These are phyloP conservation scores for Nothomitra cinnamomea DNA, from an alignment of 2,329 filamentous ascomycete species.

Conservation along the genomic window DNA sequence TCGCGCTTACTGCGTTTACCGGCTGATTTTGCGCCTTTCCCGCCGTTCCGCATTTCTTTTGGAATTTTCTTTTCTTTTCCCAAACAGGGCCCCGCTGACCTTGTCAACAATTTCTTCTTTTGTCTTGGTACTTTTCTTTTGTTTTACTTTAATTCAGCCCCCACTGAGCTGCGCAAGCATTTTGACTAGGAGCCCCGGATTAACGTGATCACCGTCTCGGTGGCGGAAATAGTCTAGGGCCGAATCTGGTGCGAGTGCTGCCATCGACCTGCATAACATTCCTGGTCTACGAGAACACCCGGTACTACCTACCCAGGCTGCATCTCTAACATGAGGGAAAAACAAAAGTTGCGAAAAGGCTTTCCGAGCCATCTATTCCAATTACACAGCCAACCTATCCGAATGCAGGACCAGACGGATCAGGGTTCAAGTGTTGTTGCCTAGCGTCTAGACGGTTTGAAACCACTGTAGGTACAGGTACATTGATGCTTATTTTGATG, in stretches of 20 bases:
- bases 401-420: too few species aligned
- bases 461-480: too few species aligned
- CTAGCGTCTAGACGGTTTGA: too few species aligned
- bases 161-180: neutral
- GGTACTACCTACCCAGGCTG: conserved; percentile 33
- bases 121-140: conserved; percentile 4
- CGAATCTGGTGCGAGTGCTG: conserved; percentile 78
- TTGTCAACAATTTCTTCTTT: neutral
- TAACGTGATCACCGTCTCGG: neutral
- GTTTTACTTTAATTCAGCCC: conserved; percentile 5
- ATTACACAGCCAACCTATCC: too few species aligned
- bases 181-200: neutral
- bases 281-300: conserved; percentile 89
- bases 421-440: too few species aligned
- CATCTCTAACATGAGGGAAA: neutral
- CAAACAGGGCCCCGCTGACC: neutral
- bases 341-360: too few species aligned
- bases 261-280: conserved; percentile 96
- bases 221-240: conserved; percentile 38
- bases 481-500: too few species aligned
- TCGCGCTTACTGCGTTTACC: neutral
- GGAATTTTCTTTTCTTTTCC: neutral
- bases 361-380: too few species aligned
- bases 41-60: neutral
- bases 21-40: neutral